Evolutionary conservation across 805 yeast genomes (phyloP), one percentile per base, ranked within the genome.

Genomic region (Teunomyces funiuensis): DNA sequence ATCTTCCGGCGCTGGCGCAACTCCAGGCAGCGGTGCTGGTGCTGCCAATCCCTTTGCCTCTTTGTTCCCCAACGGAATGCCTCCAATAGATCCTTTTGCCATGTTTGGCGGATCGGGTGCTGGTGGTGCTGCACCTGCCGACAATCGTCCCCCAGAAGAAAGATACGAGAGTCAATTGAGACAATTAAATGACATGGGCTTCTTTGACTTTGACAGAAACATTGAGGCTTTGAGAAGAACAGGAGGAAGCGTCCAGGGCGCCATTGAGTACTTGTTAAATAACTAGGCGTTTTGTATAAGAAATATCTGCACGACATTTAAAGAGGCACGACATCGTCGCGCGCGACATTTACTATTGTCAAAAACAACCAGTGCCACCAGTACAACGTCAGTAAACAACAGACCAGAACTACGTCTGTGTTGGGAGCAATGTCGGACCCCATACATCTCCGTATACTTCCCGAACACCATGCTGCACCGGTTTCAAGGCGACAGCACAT

Each of bases 211-310:
- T 59, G 98, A 91, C 52, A 77, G 87, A 52, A 93, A 93, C 58
- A 89, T 93, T 17, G 82, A 81, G 20, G 98, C 98, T 1, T 75
- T 93, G 54, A 81, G 97, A 69, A 81, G 98, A 66, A 81, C 91
- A 41, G 99, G 99, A 25, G 99, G 99, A 6, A 87, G 90, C 48
- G 97, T 91, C 18, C 97, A 91, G 67, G 97, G 97, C 34, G 99
- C 99, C 8, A 74, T 91, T 39, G 97, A 91, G 63, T 86, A 88
- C 40, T 69, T 90, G 53, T 74, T 90, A n/a, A 39, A 41, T 15
- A 30, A 40, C 27, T 34, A 40, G 34, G 17, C 3, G 25, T 22
- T 22, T 9, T 22, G 10, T 22, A 19, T 19, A 26, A 30, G n/a
- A 17, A 23, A 26, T 19, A 31, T n/a, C n/a, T n/a, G n/a, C n/a